Base-by-base conservation (phyloP, 352 stramenopile species). In the Phytophthora nicotianae region DNA sequence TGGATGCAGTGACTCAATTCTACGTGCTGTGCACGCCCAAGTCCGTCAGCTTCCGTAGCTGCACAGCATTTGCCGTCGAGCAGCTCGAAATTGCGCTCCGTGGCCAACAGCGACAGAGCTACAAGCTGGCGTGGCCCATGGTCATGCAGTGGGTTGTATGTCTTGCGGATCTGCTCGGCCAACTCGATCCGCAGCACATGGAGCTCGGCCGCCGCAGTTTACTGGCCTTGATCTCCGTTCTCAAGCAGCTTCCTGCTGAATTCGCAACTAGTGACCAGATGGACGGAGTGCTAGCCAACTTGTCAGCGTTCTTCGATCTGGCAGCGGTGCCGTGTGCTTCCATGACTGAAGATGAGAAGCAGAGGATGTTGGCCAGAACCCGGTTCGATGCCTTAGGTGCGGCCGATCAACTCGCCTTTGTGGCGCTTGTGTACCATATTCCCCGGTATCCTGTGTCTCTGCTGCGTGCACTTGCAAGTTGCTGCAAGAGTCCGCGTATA, bases 241-340 rank as follows among this genome's bases (percentile, higher is more conserved):
- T 94, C 37, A 91, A 92, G 59, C 86, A 90, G 41, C 70, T 94
- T 5, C 86, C 86, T 23, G 53, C 48, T n/a, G 79, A 92, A 17
- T 77, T 75, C 46, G 50, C 70, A 0, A 60, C 45, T 8, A 69
- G 73, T 20, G 76, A 80, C 11, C 65, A 77, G 17, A 80, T 88
- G 63, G 74, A 90, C 26, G 58, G 53, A 10, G 74, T 91, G 48
- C 57, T 93, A 33, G 58, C 24, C 4, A 86, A 90, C 59, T 37
- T 93, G 16, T 75, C 86, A 5, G 53, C 50, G 17, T 91, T 93
- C 48, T 93, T 91, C 55, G 76, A 85, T 17, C 46, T 93, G 20
- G 50, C 69, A 43, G 48, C 72, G 17, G 47, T 64, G 37, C 57
- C 66, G 38, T 61, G 55, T 49, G 14, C 67, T 54, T 62, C 62